phyloP scores from a whole-genome alignment of 1,139 yeast genomes.

The Zygoascus sp. region DNA sequence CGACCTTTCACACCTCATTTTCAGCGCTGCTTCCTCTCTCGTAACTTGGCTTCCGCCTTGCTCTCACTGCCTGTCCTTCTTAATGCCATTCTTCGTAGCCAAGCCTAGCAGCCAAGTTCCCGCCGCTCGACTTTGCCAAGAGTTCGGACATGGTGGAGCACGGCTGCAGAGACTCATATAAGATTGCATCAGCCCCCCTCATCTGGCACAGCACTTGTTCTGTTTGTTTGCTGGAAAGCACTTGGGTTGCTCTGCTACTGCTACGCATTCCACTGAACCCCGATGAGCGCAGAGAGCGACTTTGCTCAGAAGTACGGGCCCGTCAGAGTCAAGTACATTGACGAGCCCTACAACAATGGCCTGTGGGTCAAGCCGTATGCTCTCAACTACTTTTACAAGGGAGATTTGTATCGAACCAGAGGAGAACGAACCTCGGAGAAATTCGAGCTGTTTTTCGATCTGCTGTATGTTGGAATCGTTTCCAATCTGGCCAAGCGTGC shows the following conservation, averaged over 20 bases:
- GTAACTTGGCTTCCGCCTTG: too few relatives aligned
- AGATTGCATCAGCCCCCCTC: not conserved
- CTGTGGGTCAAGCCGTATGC: slow-evolving; percentile 46
- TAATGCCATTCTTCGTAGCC: not conserved
- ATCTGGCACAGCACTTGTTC: not conserved
- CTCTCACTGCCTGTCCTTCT: too few relatives aligned
- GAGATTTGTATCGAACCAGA: slow-evolving; percentile 51
- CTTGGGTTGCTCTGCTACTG: too few relatives aligned
- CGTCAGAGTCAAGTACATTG: slow-evolving; percentile 16
- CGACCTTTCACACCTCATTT: too few relatives aligned
- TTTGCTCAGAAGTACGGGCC: slow-evolving; percentile 20
- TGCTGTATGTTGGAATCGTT: slow-evolving; percentile 61
- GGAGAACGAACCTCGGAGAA: slow-evolving; percentile 51
- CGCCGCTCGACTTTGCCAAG: slow-evolving; percentile 2
- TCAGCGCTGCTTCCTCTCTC: too few relatives aligned
- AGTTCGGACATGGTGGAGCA: not conserved
- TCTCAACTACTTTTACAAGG: slow-evolving; percentile 56
- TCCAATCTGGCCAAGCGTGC: slow-evolving; percentile 57
- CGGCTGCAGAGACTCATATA: not conserved
- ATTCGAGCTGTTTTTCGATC: slow-evolving; percentile 57
- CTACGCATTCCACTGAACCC: too few relatives aligned
- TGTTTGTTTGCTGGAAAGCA: not conserved
- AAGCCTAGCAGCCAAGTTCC: not conserved
- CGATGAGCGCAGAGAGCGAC: slow-evolving; percentile 15
- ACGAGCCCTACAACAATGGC: slow-evolving; percentile 15